Evolutionary conservation across 768 basidiomycete genomes (phyloP), one percentile per base, ranked within the genome.

Genomic region (Podaxis sp.): DNA sequence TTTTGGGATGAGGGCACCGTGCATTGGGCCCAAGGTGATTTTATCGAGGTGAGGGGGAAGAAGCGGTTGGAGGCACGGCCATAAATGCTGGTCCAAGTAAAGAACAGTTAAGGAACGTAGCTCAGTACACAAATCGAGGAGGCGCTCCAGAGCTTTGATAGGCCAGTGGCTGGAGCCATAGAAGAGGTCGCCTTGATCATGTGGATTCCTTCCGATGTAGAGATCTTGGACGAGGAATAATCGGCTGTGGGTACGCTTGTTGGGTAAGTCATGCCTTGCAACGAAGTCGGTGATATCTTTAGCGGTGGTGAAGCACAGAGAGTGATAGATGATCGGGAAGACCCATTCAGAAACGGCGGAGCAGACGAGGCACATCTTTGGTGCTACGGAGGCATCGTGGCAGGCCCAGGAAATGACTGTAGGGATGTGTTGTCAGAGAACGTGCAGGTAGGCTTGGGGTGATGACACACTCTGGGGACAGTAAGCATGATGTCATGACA

Each of bases 11-110:
- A 77, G 70, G 8, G 72, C 60, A 8, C 77, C 77, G 65, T 78
- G 77, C 28, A 74, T 66, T 2, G 76, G 77, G 0, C 75, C 78
- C 37, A 78, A 66, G 12, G 69, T 66, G 15, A 79, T 69, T 20
- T 69, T 64, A 36, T 73, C 64, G 36, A 80, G 63, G 28, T 68
- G 67, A 3, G 68, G n/a, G 2, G 77, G 76, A 17, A 77, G 66
- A 6, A 69, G 68, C 60, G 72, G 66, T 41, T 74, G 71, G 30
- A 78, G 64, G 2, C 60, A 68, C 49, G 66, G 65, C 75, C 74
- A 75, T 6, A 66, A 48, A 46, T 71, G 69, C 54, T 76, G 76
- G 62, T 73, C 72, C 28, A 78, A 65, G 33, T 72, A 62, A 44
- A 76, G 57, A 38, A 79, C 55, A 13, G 72, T 70, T 5, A 78